Evolutionary conservation across 768 basidiomycete genomes (phyloP).

Genomic region (Termitomyces sp.): DNA sequence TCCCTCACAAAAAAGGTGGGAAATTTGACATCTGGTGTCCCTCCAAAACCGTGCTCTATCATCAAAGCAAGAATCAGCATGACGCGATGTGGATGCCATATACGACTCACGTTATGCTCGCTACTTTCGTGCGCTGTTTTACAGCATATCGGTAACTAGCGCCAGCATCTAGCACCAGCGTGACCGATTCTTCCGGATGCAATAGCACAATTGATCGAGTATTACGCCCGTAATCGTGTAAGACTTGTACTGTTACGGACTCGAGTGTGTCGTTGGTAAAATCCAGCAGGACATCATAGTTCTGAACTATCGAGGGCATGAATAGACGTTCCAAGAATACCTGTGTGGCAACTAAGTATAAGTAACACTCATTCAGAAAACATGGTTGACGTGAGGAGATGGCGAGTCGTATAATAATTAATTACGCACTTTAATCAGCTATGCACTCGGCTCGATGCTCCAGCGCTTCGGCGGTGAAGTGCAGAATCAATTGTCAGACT

Average conservation of each 20-base stretch:
- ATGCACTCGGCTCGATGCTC: conserved; percentile 1
- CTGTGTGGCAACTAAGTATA: conserved; percentile 3
- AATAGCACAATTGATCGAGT: conserved; percentile 50
- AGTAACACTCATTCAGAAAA: conserved; percentile 3
- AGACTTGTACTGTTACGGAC: conserved; percentile 55
- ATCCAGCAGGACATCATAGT: conserved; percentile 62
- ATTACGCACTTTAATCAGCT: conserved; percentile 10
- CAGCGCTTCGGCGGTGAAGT: conserved; percentile 6
- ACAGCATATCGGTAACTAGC: conserved; percentile 64
- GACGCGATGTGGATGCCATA: conserved; percentile 1
- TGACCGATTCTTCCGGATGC: conserved; percentile 57
- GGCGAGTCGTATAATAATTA: background rate
- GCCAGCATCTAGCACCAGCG: conserved; percentile 65
- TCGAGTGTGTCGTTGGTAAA: conserved; percentile 67
- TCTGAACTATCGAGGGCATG: conserved; percentile 58
- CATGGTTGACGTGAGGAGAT: conserved; percentile 12
- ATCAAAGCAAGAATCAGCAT: background rate
- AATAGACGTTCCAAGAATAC: conserved; percentile 6
- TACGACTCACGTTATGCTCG: conserved; percentile 58
- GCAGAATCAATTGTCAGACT: background rate
- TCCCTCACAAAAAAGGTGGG: conserved; percentile 48
- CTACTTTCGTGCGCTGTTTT: conserved; percentile 59
- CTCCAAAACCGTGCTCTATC: conserved; percentile 60
- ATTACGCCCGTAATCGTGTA: conserved; percentile 57
- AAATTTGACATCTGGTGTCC: conserved; percentile 55